A percentile compares a stretch with the other conserved stretches of the same genome.
phyloP scores from a whole-genome alignment of 2,329 filamentous ascomycete genomes.

The Trichoderma sp. region DNA sequence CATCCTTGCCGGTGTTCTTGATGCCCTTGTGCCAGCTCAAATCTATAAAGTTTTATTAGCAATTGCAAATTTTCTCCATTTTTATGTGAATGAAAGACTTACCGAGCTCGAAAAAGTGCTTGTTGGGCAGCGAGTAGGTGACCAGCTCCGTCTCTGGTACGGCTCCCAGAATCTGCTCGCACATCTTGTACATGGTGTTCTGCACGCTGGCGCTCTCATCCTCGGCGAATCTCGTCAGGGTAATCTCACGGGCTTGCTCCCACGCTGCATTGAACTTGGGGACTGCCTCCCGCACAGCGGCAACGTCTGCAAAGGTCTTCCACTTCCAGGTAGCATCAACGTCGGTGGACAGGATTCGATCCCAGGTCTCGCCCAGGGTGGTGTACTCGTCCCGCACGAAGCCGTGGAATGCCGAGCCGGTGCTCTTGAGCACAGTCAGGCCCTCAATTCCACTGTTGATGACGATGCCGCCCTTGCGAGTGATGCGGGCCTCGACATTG shows the following conservation, averaged over 20 bases:
- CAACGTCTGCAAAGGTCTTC: constrained; percentile 65
- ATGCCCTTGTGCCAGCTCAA: constrained; percentile 94
- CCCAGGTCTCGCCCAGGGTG: constrained; percentile 84
- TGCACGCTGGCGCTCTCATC: constrained; percentile 93
- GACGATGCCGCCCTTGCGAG: constrained; percentile 66
- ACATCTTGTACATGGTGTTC: constrained; percentile 99
- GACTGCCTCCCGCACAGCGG: constrained; percentile 63
- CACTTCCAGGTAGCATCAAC: constrained; percentile 87
- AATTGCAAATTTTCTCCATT: neutral
- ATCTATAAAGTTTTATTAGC: constrained; percentile 51
- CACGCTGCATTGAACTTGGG: constrained; percentile 77
- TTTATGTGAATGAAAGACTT: constrained; percentile 35
- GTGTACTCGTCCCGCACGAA: constrained; percentile 94
- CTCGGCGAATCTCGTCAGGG: constrained; percentile 85
- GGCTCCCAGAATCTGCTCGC: constrained; percentile 74
- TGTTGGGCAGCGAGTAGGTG: constrained; percentile 88
- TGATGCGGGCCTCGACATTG: constrained; percentile 71
- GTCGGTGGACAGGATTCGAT: constrained; percentile 92
- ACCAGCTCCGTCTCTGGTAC: constrained; percentile 71
- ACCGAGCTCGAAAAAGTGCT: constrained; percentile 98
- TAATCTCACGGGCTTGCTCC: constrained; percentile 74
- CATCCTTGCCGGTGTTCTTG: constrained; percentile 93
- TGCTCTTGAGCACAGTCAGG: constrained; percentile 91
- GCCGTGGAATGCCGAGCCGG: constrained; percentile 91
- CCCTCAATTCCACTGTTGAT: constrained; percentile 77